Evolutionary conservation across 768 basidiomycete species (phyloP), one percentile per base, ranked within the genome.

Genomic region (Vararia minispora): DNA sequence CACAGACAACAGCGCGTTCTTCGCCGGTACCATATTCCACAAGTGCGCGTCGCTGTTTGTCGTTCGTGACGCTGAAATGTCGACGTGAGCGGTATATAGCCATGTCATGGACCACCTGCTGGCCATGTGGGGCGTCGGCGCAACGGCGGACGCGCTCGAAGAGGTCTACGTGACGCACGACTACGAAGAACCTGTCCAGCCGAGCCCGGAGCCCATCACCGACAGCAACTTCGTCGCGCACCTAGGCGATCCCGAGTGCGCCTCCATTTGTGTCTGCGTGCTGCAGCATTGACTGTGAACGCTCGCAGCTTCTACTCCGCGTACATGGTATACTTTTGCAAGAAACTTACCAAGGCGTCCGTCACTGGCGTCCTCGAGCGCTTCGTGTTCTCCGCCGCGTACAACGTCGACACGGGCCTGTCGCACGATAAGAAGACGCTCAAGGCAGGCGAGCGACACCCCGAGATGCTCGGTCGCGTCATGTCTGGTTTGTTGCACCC

Each of bases 261-360:
- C n/a, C n/a, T n/a, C n/a, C 14, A 28, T 38, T 16, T 2, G 9
- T 16, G 12, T 26, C 16, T 3, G n/a, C n/a, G n/a, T n/a, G n/a
- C n/a, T n/a, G n/a, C n/a, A n/a, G n/a, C n/a, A n/a, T n/a, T n/a
- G n/a, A n/a, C n/a, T n/a, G n/a, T n/a, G n/a, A n/a, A n/a, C n/a
- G n/a, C n/a, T n/a, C n/a, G n/a, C n/a, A 80, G 78, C 10, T 81
- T 65, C 47, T 81, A 76, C 44, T 53, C 61, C n/a, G 63, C 65
- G 0, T 84, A 81, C 49, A 53, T 75, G 14, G 52, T 60, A 4
- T 82, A 72, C 56, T 82, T 80, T 53, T 59, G 61, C 0, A 48
- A 61, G 0, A 39, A 54, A 20, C 43, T 66, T 12, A 53, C 64
- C 28, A 51, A 60, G 10, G 66, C 73, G 26, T 70, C 68, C 10